Conservation (phyloP, 225 moss, liverwort and hornwort genomes). For the Physcomitrium patens region DNA sequence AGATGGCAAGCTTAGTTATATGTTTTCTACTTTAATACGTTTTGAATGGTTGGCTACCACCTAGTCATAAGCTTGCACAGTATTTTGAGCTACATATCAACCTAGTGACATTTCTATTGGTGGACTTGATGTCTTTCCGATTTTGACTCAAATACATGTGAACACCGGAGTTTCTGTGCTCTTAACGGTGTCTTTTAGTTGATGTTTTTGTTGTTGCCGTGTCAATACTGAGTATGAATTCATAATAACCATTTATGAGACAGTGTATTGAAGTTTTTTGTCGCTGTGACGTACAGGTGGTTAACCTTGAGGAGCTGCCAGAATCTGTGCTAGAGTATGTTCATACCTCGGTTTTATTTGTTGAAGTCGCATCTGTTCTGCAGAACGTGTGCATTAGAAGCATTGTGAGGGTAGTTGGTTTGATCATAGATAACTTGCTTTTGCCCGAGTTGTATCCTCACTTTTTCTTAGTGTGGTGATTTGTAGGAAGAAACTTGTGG, state of each 20-base stretch:
- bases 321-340: slow-evolving; percentile 80
- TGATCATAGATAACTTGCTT: neutral
- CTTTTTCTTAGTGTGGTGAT: neutral
- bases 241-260: neutral
- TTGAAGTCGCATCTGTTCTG: neutral
- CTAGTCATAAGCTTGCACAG: neutral
- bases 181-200: neutral
- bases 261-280: slow-evolving; percentile 22
- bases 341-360: neutral
- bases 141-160: neutral
- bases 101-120: slow-evolving; percentile 2
- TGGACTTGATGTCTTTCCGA: neutral
- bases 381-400: slow-evolving; percentile 8
- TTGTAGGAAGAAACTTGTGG: slow-evolving; percentile 77
- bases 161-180: neutral
- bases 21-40: neutral
- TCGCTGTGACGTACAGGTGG: slow-evolving; percentile 62
- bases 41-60: slow-evolving; percentile 14
- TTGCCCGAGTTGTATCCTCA: slow-evolving; percentile 18
- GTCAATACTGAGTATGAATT: neutral
- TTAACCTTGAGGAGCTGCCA: slow-evolving; percentile 76
- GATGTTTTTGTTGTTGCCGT: slow-evolving; percentile 2
- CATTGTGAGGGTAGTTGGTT: neutral
- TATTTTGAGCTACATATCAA: neutral
- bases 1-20: slow-evolving; percentile 6